These are phyloP conservation scores for Fusarium virguliforme DNA, from an alignment of 2,329 filamentous ascomycete species.

Conservation along the genomic window DNA sequence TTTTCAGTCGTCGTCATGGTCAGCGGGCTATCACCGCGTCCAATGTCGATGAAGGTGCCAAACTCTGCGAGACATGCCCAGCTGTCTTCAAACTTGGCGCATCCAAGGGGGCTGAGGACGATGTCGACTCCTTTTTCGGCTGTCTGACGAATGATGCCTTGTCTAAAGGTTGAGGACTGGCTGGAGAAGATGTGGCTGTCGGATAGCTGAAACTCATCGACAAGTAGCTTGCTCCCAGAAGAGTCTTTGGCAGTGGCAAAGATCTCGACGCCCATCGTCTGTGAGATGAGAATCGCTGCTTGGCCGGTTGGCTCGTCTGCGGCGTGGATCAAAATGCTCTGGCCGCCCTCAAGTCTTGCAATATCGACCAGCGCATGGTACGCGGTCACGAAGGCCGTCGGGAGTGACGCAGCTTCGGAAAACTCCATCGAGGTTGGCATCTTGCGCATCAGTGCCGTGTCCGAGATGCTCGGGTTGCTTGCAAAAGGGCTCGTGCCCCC, in stretches of 20 bases:
- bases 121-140: neutral
- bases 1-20: neutral
- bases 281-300: neutral
- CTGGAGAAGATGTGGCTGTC: neutral
- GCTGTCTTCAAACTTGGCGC: neutral
- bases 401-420: neutral
- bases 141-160: constrained; percentile 1
- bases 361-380: neutral
- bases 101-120: neutral
- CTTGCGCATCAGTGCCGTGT: neutral
- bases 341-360: neutral
- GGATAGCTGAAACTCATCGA: neutral
- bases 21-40: neutral
- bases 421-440: neutral
- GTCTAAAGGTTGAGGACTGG: neutral
- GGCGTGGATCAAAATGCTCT: neutral
- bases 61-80: neutral
- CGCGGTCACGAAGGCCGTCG: neutral
- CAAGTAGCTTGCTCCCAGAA: neutral
- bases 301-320: neutral
- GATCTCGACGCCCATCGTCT: neutral
- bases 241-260: neutral
- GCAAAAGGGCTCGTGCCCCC: neutral
- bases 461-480: neutral
- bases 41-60: neutral